Evolutionary conservation across 2,329 filamentous ascomycete species (phyloP).

Genomic region (Falciphora oryzae): DNA sequence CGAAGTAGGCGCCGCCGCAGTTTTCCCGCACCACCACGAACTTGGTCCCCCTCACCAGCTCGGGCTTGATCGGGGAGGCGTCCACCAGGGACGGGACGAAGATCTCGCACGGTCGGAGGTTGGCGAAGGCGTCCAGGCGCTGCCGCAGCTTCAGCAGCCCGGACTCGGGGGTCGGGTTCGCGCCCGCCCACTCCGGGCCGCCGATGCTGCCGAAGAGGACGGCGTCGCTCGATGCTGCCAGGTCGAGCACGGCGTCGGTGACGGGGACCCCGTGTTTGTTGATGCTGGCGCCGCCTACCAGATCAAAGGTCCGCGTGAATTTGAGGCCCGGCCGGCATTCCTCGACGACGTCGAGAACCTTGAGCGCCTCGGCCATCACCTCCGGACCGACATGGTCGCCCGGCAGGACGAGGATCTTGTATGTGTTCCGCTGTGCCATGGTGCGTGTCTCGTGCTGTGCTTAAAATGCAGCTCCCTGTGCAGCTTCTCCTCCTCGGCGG

Average conservation of each 20-base stretch:
- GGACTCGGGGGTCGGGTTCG: constrained; percentile 37
- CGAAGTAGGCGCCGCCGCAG: constrained; percentile 45
- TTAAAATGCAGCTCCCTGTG: too few relatives aligned
- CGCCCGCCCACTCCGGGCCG: constrained; percentile 39
- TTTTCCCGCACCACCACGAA: constrained; percentile 46
- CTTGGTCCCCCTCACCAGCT: constrained; percentile 37
- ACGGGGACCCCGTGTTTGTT: constrained; percentile 37
- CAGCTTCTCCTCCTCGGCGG: too few relatives aligned
- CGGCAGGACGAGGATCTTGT: constrained; percentile 36
- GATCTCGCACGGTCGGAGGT: constrained; percentile 42
- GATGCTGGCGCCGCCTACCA: constrained; percentile 32
- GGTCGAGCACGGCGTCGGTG: constrained; percentile 36
- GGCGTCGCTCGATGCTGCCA: constrained; percentile 34
- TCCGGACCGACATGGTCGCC: constrained; percentile 28
- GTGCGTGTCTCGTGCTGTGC: too few relatives aligned
- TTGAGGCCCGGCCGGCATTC: constrained; percentile 22
- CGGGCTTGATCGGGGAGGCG: constrained; percentile 33
- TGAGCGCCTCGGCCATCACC: constrained; percentile 39
- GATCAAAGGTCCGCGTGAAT: constrained; percentile 22
- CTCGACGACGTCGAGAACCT: constrained; percentile 37
- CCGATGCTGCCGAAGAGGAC: constrained; percentile 42
- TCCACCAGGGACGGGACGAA: constrained; percentile 34
- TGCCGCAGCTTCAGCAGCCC: constrained; percentile 31
- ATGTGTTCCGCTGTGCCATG: constrained; percentile 1
- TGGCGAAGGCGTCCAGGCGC: constrained; percentile 41